A percentile compares a stretch with the other conserved stretches of the same genome.
Evolutionary conservation across 2,329 filamentous ascomycete species (phyloP).

Genomic region (Trichoderma aggressivum): DNA sequence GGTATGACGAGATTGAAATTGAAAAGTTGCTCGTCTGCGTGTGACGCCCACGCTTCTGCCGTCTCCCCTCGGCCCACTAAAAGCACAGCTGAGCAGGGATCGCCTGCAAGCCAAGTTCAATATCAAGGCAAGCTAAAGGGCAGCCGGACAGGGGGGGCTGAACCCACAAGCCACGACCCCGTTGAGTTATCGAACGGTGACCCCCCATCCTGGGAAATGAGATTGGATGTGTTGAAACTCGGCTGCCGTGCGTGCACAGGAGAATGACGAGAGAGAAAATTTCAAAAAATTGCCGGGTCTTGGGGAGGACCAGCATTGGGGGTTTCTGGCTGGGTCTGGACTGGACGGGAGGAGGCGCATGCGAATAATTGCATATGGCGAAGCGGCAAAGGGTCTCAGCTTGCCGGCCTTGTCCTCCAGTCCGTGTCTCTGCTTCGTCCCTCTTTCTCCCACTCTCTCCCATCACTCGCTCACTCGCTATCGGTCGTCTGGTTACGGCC

Average conservation of each 20-base stretch:
- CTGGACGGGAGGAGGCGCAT: not conserved
- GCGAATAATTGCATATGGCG: constrained; percentile 16
- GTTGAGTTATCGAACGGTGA: constrained; percentile 17
- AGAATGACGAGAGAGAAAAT: not conserved
- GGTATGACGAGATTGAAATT: constrained; percentile 19
- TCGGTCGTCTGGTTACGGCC: constrained; percentile 9
- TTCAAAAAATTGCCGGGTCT: not conserved
- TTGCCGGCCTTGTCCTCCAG: not conserved
- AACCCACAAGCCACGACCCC: constrained; percentile 6
- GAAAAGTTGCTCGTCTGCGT: constrained; percentile 10
- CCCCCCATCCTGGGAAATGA: constrained; percentile 14
- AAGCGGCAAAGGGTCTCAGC: not conserved
- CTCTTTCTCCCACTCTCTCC: not conserved
- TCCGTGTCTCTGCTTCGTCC: not conserved
- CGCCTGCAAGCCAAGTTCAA: not conserved
- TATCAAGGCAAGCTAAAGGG: not conserved
- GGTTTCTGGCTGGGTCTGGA: no score
- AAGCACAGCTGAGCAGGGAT: constrained; percentile 19
- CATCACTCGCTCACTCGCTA: not conserved
- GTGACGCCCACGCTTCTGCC: constrained; percentile 12
- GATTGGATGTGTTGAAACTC: constrained; percentile 13
- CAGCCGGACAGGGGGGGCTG: constrained; percentile 5
- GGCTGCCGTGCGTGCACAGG: not conserved
- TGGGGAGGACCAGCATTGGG: no score
- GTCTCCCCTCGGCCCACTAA: constrained; percentile 10